Conservation (phyloP, 345 rosid species). For the Arabis alpina region DNA sequence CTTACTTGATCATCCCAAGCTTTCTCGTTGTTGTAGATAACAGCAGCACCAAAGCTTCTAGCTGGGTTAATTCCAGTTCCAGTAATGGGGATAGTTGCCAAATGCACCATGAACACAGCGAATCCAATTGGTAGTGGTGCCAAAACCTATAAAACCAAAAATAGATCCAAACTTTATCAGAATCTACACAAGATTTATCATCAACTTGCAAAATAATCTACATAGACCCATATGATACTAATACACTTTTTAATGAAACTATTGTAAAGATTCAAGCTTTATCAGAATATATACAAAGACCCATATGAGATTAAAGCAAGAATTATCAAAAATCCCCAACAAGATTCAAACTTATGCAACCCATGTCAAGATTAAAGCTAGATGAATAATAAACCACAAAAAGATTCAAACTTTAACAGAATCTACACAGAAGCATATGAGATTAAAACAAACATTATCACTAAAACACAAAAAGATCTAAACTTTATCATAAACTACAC, state of each 20-base stretch:
- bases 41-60: slow-evolving; percentile 81
- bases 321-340: neutral
- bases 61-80: slow-evolving; percentile 89
- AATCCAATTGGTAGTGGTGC: slow-evolving; percentile 86
- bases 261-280: too few relatives aligned
- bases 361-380: neutral
- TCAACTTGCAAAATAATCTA: too few relatives aligned
- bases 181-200: neutral
- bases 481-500: neutral
- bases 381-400: neutral
- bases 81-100: slow-evolving; percentile 81
- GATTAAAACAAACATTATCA: neutral
- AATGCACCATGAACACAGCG: slow-evolving; percentile 78
- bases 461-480: neutral
- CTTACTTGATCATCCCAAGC: slow-evolving; percentile 68
- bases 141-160: slow-evolving; percentile 38
- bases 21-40: slow-evolving; percentile 59
- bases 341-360: slow-evolving; percentile 2
- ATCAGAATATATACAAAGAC: too few relatives aligned
- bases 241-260: too few relatives aligned
- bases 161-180: neutral
- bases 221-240: too few relatives aligned
- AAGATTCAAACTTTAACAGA: neutral
- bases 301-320: neutral
- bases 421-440: neutral